Conservation (phyloP, 2,329 filamentous ascomycete genomes). For the Colletotrichum echinochloae region DNA sequence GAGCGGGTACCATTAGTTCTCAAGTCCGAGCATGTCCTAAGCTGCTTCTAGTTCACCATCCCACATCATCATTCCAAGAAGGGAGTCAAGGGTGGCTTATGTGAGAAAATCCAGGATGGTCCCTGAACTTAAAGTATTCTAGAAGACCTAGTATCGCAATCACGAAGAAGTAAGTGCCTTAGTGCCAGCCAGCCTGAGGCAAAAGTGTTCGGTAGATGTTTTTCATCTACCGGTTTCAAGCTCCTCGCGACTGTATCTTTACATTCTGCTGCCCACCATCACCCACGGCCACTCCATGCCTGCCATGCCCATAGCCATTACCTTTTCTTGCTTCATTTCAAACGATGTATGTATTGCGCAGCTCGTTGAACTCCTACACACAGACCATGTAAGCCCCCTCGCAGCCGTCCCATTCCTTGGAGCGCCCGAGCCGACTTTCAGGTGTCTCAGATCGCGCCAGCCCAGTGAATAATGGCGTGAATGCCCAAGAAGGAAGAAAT, state of each 20-base stretch:
- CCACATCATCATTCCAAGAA: neutral
- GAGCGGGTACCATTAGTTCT: neutral
- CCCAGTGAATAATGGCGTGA: neutral
- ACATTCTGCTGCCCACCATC: neutral
- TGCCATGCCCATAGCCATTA: neutral
- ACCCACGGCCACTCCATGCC: neutral
- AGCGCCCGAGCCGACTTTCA: neutral
- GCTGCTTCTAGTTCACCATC: conserved; percentile 8
- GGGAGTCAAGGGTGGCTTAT: neutral
- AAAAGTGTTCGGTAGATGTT: neutral
- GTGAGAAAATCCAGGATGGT: no score
- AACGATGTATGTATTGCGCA: no score
- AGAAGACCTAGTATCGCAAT: neutral
- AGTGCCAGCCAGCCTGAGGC: neutral
- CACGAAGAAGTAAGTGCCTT: no score
- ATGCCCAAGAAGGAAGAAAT: neutral
- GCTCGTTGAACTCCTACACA: neutral
- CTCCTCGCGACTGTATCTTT: neutral
- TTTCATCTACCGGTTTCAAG: neutral
- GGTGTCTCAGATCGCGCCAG: neutral
- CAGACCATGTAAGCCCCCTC: neutral
- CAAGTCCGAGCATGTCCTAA: conserved; percentile 4
- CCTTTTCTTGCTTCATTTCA: neutral
- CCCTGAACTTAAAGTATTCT: conserved; percentile 27
- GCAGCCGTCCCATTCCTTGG: neutral